phyloP scores from a whole-genome alignment of 805 yeast genomes.

The Saccharomyces mikatae region DNA sequence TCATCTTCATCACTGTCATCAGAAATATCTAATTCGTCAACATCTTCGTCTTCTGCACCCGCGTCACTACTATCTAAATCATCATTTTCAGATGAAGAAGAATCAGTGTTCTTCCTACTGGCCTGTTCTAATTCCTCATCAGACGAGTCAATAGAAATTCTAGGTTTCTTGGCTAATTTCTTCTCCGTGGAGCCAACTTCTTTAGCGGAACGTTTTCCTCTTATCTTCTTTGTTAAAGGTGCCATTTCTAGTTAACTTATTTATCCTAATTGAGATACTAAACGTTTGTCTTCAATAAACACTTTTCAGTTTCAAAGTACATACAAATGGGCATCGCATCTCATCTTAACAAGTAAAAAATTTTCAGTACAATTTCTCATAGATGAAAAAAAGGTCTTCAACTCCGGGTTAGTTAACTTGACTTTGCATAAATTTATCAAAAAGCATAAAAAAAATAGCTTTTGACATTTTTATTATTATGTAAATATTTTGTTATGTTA shows the following conservation, averaged over 20 bases:
- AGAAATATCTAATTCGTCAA: constrained; percentile 20
- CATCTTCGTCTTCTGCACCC: constrained; percentile 22
- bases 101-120: constrained; percentile 20
- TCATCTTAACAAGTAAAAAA: constrained; percentile 1
- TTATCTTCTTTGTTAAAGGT: neutral
- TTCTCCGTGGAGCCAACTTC: neutral
- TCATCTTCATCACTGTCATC: constrained; percentile 25
- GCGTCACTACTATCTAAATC: constrained; percentile 16
- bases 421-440: neutral
- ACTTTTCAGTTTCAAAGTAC: neutral
- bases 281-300: neutral
- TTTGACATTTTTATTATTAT: neutral
- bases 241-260: neutral
- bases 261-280: neutral
- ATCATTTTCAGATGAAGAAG: constrained; percentile 15
- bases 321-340: neutral
- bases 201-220: neutral
- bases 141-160: constrained; percentile 28
- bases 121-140: constrained; percentile 23
- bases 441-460: neutral
- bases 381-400: neutral
- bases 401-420: neutral
- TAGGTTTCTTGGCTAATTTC: constrained; percentile 25
- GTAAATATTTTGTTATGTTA: neutral
- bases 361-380: neutral